phyloP scores from a whole-genome alignment of 257 asterid genomes.

The Anisodus acutangulus region DNA sequence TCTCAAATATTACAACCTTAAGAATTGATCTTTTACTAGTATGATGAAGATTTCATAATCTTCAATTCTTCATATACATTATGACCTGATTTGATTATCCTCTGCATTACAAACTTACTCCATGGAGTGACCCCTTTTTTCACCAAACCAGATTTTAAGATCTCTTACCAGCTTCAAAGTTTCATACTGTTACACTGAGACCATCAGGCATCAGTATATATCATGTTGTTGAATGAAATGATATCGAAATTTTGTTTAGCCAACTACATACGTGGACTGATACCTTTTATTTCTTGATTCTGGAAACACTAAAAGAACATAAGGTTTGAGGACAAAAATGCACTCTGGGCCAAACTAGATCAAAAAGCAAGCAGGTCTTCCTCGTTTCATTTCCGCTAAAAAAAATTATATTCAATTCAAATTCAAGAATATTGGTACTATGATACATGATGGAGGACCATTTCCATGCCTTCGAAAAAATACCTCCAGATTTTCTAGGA shows the following conservation, averaged over 20 bases:
- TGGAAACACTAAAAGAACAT: background rate
- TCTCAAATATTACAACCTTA: too few relatives aligned
- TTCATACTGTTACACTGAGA: background rate
- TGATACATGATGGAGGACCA: conserved; percentile 32
- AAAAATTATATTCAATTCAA: background rate
- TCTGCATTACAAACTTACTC: background rate
- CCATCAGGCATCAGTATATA: background rate
- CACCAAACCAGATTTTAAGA: background rate
- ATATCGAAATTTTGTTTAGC: background rate
- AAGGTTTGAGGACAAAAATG: background rate
- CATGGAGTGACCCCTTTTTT: background rate
- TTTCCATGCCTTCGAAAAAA: background rate
- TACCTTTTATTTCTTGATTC: too few relatives aligned
- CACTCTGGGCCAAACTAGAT: background rate
- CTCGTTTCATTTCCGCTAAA: background rate
- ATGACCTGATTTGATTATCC: background rate
- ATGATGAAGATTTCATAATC: too few relatives aligned
- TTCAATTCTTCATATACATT: background rate
- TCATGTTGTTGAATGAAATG: background rate
- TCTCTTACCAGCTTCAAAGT: background rate
- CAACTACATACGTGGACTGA: background rate
- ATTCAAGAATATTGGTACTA: conserved; percentile 12
- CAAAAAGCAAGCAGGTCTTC: background rate
- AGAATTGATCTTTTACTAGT: background rate
- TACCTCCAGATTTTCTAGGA: background rate